Base-by-base conservation (phyloP, 139 green algal species). In the Chlamydomonas sp. region DNA sequence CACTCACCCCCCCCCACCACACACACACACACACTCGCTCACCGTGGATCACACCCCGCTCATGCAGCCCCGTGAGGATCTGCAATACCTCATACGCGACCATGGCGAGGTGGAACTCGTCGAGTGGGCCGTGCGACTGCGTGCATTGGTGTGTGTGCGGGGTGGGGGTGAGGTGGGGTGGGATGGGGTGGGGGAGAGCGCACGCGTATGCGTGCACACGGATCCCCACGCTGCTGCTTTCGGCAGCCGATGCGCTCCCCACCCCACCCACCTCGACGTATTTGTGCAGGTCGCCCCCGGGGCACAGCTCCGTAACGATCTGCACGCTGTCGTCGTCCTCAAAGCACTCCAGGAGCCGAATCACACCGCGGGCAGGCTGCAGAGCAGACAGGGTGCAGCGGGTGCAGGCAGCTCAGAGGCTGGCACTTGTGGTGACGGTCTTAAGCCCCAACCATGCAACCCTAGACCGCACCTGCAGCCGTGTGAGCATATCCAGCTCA, bases 261-360 rank as follows among this genome's bases (percentile, higher is more conserved):
- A 33, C 24, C 0, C 5, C 37, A 50, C 73, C 35, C 54, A 82
- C 76, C 13, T 83, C 76, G 1, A 47, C 65, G n/a, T 82, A 81
- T 28, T 82, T 65, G 73, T 87, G 78, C 6, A 87, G 65, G 76
- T 87, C 81, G 0, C 81, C 81, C 8, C 81, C 81, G 1, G 34
- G 20, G 58, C 81, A 87, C 2, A 79, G 67, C 58, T 83, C 77
- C 1, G 78, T 87, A 5, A 87, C 76, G 0, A 87, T 34, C 35
- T 73, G 69, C 1, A 83, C 71, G 5, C 78, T 65, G 8, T 76
- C 69, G n/a, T 61, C 65, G 37, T 75, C 69, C 57, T 87, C 81
- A 48, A 74, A 87, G 54, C 71, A 78, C 8, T 80, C 81, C 47
- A 76, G 22, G n/a, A 87, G 69, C 3, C 76, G 67, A 10, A 84